Percentiles rank a stretch among this genome's conserved stretches.
Conservation (phyloP, 306 rosid genomes). For the Castanopsis chinensis region DNA sequence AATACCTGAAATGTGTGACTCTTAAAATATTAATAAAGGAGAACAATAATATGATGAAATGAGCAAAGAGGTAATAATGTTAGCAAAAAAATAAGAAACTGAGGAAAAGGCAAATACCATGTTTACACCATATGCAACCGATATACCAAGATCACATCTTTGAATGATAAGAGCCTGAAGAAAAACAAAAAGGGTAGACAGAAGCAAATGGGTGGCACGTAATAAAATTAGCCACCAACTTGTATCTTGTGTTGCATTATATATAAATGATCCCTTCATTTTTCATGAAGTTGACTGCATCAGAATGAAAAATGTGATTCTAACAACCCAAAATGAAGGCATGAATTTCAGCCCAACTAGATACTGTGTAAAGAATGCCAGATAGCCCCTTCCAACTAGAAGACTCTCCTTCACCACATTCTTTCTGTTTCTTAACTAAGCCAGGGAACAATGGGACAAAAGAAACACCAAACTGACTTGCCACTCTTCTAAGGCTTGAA, state of each 20-base stretch:
- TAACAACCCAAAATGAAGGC: conserved; percentile 93
- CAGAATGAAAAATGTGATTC: conserved; percentile 42
- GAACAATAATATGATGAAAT: conserved; percentile 12
- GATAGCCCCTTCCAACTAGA: conserved; percentile 73
- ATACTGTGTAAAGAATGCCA: conserved; percentile 84
- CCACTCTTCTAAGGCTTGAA: conserved; percentile 81
- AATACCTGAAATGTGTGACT: conserved; percentile 31
- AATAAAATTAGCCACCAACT: conserved; percentile 70
- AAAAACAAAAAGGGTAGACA: conserved; percentile 35
- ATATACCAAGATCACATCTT: conserved; percentile 42
- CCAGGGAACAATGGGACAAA: conserved; percentile 79
- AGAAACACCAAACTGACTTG: conserved; percentile 66
- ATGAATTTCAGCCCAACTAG: conserved; percentile 95
- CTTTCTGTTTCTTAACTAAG: conserved; percentile 77
- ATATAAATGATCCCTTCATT: conserved; percentile 37
- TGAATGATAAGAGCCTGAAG: conserved; percentile 49
- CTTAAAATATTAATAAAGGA: background rate
- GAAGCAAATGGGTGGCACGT: conserved; percentile 62
- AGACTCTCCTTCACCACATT: conserved; percentile 42
- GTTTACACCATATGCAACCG: conserved; percentile 40
- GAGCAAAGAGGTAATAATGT: background rate
- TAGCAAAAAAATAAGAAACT: conserved; percentile 18
- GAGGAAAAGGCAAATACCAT: conserved; percentile 38
- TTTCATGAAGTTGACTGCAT: conserved; percentile 41
- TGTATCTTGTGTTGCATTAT: conserved; percentile 53